Evolutionary conservation across 176 grass and related monocot species (phyloP), one percentile per base, ranked within the genome.

Genomic region (Elymus sibiricus): DNA sequence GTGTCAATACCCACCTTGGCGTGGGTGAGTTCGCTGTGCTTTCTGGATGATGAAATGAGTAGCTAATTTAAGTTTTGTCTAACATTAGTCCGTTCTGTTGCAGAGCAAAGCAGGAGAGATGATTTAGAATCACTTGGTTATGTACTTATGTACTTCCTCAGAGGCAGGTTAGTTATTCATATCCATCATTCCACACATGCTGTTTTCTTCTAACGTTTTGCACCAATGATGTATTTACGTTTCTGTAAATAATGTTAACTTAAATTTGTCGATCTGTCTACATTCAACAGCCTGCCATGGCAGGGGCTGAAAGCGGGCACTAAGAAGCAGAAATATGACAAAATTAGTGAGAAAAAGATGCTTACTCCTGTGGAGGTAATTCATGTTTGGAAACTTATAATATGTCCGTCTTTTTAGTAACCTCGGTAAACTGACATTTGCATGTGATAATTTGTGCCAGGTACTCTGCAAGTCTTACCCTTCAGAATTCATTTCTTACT

Each of bases 301-400:
- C 93, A 95, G 73, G 93, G 93, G 63, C 88, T 95, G 39, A 92
- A 92, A 92, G 93, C 93, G 81, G 93, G 93, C 49, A 95, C 88
- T 77, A 95, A 95, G 81, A 95, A 95, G 76, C 93, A 95, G 77
- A 95, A 95, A 56, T 95, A 95, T 64, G 93, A 95, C 73, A 95
- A 90, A 90, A 95, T 95, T 49, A 95, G 93, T 75, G 93, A 95
- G 86, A 95, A 95, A 80, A 95, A 95, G 76, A 92, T 95, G 93
- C 86, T 95, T 64, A 95, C 93, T 78, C 86, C 93, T 5, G 90
- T 92, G 14, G 93, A 95, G 93, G 93, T 95, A 90, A 43, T 53
- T 82, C 55, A 53, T 80, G 37, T 74, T 29, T 51, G 11, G 2
- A 27, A 8, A 43, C 5, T 46, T 63, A 37, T 63, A 4, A 25